These are phyloP conservation scores for Solanum raphanifolium DNA, from an alignment of 257 asterid genomes.

Conservation along the genomic window DNA sequence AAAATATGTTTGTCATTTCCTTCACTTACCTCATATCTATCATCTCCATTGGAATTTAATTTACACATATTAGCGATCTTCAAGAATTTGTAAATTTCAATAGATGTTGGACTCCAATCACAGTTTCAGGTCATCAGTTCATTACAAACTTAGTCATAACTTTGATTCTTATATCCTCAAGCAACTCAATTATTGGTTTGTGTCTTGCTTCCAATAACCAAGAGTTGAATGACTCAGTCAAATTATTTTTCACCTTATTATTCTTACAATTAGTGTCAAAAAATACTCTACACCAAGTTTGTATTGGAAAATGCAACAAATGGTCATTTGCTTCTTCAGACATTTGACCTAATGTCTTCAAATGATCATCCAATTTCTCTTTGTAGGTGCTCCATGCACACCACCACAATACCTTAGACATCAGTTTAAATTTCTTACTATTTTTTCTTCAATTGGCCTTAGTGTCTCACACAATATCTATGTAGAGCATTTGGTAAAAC, in stretches of 20 bases:
- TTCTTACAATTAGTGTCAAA: background rate
- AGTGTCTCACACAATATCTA: background rate
- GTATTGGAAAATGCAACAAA: background rate
- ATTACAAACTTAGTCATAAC: no score
- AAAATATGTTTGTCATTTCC: no score
- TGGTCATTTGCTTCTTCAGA: background rate
- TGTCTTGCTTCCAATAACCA: no score
- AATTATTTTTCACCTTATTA: background rate
- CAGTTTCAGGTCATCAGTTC: no score
- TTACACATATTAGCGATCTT: no score
- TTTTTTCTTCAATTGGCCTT: background rate
- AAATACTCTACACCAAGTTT: background rate
- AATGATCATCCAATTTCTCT: background rate
- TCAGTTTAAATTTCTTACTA: background rate
- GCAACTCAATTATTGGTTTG: no score
- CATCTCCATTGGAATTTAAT: no score
- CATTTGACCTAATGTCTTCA: background rate
- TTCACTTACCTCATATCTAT: no score
- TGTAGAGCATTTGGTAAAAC: background rate
- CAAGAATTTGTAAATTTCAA: no score
- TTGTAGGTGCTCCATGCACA: background rate
- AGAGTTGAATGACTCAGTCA: no score
- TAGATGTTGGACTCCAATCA: no score
- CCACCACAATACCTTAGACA: background rate
- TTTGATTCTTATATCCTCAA: no score